phyloP scores from a whole-genome alignment of 2,329 filamentous ascomycete genomes.

The Alternaria triticina region DNA sequence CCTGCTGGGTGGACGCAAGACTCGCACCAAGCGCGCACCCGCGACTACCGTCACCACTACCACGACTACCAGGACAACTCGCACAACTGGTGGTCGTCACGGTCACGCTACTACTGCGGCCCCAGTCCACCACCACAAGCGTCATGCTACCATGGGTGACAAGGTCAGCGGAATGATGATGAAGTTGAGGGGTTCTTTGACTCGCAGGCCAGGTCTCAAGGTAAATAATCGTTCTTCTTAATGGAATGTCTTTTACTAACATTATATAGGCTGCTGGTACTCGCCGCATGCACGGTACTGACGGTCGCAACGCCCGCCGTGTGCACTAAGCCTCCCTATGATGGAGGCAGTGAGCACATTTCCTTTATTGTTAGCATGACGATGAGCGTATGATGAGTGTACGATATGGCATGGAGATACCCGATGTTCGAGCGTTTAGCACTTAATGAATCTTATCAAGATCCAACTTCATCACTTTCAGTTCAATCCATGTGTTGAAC shows the following conservation, averaged over 20 bases:
- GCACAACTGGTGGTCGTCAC: conserved; percentile 49
- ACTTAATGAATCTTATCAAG: conserved; percentile 4
- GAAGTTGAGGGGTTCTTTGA: conserved; percentile 74
- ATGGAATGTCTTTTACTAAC: background rate
- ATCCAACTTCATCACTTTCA: background rate
- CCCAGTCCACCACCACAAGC: conserved; percentile 65
- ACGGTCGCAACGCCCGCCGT: conserved; percentile 63
- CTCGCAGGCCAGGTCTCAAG: conserved; percentile 73
- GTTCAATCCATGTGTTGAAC: background rate
- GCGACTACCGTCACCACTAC: conserved; percentile 44
- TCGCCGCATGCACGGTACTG: conserved; percentile 75
- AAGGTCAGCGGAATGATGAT: conserved; percentile 79
- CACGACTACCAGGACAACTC: conserved; percentile 52
- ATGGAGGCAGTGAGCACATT: background rate
- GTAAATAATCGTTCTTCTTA: conserved; percentile 44
- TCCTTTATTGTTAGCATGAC: conserved; percentile 3
- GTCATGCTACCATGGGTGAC: conserved; percentile 73
- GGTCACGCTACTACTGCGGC: conserved; percentile 23
- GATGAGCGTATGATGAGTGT: conserved; percentile 19
- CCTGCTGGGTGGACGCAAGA: conserved; percentile 54
- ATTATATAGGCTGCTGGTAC: conserved; percentile 70
- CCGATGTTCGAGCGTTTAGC: conserved; percentile 17
- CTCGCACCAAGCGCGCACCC: conserved; percentile 43
- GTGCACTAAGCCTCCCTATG: conserved; percentile 27
- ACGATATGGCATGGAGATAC: conserved; percentile 15